Percentiles rank a stretch among this genome's conserved stretches.
Conservation (phyloP, 176 grass and related monocot genomes). For the Oryza officinalis region DNA sequence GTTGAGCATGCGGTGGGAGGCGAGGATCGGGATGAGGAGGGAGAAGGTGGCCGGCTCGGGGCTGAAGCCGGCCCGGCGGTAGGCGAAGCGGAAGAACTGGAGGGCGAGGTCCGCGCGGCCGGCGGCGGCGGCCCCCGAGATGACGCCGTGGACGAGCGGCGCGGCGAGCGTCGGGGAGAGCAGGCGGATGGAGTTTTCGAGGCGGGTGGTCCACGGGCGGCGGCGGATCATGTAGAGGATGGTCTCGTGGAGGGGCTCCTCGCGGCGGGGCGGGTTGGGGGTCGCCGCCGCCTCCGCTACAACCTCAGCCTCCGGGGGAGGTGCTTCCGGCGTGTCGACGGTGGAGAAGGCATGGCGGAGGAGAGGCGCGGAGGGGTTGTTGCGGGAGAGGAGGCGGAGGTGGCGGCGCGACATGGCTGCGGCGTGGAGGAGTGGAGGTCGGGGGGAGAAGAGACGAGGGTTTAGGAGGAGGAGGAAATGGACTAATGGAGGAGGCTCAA, state of each 20-base stretch:
- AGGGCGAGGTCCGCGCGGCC: slow-evolving; percentile 61
- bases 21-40: slow-evolving; percentile 60
- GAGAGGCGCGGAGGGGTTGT: not conserved
- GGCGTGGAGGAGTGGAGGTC: not conserved
- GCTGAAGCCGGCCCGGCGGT: slow-evolving; percentile 74
- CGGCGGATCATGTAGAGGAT: slow-evolving; percentile 83
- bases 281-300: not conserved
- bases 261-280: not conserved
- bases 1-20: slow-evolving; percentile 81
- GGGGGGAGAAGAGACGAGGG: slow-evolving; percentile 22
- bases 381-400: slow-evolving; percentile 34
- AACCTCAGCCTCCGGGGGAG: not conserved
- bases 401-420: slow-evolving; percentile 56
- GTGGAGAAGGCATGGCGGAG: slow-evolving; percentile 33
- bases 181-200: slow-evolving; percentile 85
- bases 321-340: not conserved
- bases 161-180: slow-evolving; percentile 54
- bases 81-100: slow-evolving; percentile 92
- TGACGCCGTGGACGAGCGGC: slow-evolving; percentile 63
- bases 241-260: slow-evolving; percentile 71
- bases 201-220: slow-evolving; percentile 87
- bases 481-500: not conserved
- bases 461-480: slow-evolving; percentile 39
- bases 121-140: slow-evolving; percentile 38
- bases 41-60: slow-evolving; percentile 60